phyloP scores from a whole-genome alignment of 345 rosid species.

The Camelina laxa region DNA sequence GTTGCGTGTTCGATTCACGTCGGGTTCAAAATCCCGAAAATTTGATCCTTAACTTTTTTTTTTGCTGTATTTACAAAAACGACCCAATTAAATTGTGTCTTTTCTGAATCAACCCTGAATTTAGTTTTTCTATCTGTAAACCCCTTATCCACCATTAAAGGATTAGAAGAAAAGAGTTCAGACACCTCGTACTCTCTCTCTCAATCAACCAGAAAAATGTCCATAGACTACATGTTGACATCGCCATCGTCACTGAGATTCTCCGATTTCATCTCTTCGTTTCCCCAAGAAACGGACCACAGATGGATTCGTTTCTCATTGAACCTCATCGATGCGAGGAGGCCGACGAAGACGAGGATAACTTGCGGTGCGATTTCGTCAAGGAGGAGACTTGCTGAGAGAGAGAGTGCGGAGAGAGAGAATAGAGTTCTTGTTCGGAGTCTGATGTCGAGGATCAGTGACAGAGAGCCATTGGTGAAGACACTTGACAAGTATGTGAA shows the following conservation, averaged over 20 bases:
- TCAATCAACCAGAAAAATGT: slow-evolving; percentile 26
- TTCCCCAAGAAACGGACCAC: not conserved
- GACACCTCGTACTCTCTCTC: not conserved
- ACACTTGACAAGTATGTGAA: slow-evolving; percentile 72
- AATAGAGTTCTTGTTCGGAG: slow-evolving; percentile 64
- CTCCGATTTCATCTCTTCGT: slow-evolving; percentile 33
- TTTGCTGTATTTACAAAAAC: slow-evolving; percentile 6
- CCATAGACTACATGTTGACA: slow-evolving; percentile 22
- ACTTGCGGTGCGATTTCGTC: slow-evolving; percentile 57
- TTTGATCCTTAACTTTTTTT: slow-evolving; percentile 6
- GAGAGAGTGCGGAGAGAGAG: slow-evolving; percentile 52
- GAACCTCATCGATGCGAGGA: slow-evolving; percentile 6
- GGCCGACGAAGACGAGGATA: slow-evolving; percentile 31
- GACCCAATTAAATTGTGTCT: too few relatives aligned
- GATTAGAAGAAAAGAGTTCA: not conserved
- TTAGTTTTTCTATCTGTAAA: not conserved
- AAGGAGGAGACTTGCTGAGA: slow-evolving; percentile 49
- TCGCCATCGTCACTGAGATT: slow-evolving; percentile 41
- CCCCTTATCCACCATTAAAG: slow-evolving; percentile 23
- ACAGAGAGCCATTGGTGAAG: slow-evolving; percentile 67
- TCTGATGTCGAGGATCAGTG: slow-evolving; percentile 60
- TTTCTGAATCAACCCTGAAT: not conserved
- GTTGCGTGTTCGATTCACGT: slow-evolving; percentile 97
- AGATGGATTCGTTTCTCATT: slow-evolving; percentile 28
- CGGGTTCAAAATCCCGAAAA: slow-evolving; percentile 53